A percentile compares a stretch with the other conserved stretches of the same genome.
Conservation (phyloP, 306 rosid species). For the Fagus sylvatica region DNA sequence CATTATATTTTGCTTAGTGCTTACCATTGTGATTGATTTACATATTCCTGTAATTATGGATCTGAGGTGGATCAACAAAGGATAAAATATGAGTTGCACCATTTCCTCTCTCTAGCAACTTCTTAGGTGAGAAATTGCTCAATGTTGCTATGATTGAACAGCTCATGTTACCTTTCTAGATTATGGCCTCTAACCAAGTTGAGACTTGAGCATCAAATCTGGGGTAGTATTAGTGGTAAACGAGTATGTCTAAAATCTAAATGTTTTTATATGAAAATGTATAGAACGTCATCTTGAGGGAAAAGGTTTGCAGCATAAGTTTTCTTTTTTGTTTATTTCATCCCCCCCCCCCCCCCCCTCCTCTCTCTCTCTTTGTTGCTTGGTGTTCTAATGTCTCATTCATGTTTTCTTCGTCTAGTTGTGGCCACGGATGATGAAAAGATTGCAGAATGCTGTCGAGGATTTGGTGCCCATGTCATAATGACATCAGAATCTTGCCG, state of each 20-base stretch:
- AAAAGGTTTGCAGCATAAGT: background rate
- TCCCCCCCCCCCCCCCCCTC: background rate
- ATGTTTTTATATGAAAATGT: background rate
- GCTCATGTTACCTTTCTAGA: constrained; percentile 19
- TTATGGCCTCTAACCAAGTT: constrained; percentile 1
- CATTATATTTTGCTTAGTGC: background rate
- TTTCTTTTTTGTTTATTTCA: background rate
- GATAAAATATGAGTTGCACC: background rate
- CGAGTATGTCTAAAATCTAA: background rate
- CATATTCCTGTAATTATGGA: background rate
- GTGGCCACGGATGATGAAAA: constrained; percentile 92
- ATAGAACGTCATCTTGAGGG: constrained; percentile 16
- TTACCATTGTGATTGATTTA: background rate
- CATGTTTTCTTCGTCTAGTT: constrained; percentile 45
- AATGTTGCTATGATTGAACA: constrained; percentile 3
- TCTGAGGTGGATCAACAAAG: constrained; percentile 18
- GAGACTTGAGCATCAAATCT: constrained; percentile 1
- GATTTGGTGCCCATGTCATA: constrained; percentile 89
- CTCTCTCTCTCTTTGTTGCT: background rate
- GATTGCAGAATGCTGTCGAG: constrained; percentile 85
- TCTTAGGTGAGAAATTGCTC: constrained; percentile 1
- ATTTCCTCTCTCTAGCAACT: background rate
- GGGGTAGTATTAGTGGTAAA: constrained; percentile 9
- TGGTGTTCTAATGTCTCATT: constrained; percentile 23
- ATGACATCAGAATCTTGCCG: constrained; percentile 91